Evolutionary conservation across 2,329 filamentous ascomycete genomes (phyloP), one percentile per base, ranked within the genome.

Genomic region (Colletotrichum musae): DNA sequence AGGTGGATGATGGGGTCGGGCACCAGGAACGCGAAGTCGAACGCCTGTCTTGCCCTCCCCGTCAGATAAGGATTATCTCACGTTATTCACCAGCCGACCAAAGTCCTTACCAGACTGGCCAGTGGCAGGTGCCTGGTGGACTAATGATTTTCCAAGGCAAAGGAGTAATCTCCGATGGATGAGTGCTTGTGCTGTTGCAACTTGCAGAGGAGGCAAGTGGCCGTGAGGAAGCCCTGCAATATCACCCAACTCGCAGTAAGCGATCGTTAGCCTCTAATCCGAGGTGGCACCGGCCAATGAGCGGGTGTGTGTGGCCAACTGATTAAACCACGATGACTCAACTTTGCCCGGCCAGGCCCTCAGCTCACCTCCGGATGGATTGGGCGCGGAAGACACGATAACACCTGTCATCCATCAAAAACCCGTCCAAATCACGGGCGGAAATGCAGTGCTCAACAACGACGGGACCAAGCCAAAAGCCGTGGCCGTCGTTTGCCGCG

Each of bases 261-360:
- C 48, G 52, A 24, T 26, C 13, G 26, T 50, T 45, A 36, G 28
- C 24, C 48, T 47, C 41, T 9, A 18, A 26, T 52, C 12, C 45
- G 45, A 24, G 36, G 45, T 54, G 9, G 7, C 57, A 18, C 16
- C 10, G 18, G 6, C 68, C 68, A 70, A 68, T 58, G n/a, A 58
- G 58, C 54, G 47, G 7, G 6, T 18, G 43, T 10, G n/a, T 21
- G 21, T 58, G 15, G 36, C 45, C 47, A 41, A 48, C 51, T 26
- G 39, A 32, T 53, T 48, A 32, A 36, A 10, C 57, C 39, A 21
- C 58, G 68, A 70, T 70, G 64, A 68, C 45, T 70, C 68, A 68
- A 70, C 64, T 53, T 24, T 43, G 12, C 26, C 52, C 16, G 39
- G 36, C 36, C 36, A 52, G 45, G 18, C 21, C 21, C 32, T 10